Conservation (phyloP, 768 basidiomycete genomes). For the Mycena venus region DNA sequence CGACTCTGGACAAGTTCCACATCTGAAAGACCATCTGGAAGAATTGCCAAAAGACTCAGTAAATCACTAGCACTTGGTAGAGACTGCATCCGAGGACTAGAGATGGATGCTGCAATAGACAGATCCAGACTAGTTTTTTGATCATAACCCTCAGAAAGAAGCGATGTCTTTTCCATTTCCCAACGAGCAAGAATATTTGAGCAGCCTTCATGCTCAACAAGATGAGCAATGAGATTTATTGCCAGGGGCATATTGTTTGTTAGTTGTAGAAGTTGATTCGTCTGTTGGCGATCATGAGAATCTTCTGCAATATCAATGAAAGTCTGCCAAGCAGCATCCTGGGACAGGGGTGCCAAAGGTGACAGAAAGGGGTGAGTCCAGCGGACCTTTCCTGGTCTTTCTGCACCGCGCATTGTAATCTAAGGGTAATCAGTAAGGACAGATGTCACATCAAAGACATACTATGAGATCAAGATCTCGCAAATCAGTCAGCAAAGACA, state of each 20-base stretch:
- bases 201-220: slow-evolving; percentile 1
- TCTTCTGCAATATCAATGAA: too few relatives aligned
- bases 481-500: neutral
- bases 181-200: neutral
- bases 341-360: neutral
- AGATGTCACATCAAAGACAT: too few relatives aligned
- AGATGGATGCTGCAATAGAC: slow-evolving; percentile 1
- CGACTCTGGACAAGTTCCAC: neutral
- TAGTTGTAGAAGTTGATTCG: neutral
- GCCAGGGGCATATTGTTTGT: slow-evolving; percentile 19
- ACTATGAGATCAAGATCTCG: neutral
- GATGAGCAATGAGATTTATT: neutral
- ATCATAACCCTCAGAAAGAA: neutral
- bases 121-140: neutral
- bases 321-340: slow-evolving; percentile 6
- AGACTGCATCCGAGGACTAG: neutral
- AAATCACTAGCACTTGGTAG: neutral
- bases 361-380: neutral
- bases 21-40: slow-evolving; percentile 14
- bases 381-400: too few relatives aligned
- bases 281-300: neutral
- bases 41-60: neutral
- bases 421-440: neutral
- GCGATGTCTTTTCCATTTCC: slow-evolving; percentile 3
- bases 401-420: slow-evolving; percentile 22